Evolutionary conservation across 2,329 filamentous ascomycete genomes (phyloP), one percentile per base, ranked within the genome.

Genomic region (Penicillium hordei): DNA sequence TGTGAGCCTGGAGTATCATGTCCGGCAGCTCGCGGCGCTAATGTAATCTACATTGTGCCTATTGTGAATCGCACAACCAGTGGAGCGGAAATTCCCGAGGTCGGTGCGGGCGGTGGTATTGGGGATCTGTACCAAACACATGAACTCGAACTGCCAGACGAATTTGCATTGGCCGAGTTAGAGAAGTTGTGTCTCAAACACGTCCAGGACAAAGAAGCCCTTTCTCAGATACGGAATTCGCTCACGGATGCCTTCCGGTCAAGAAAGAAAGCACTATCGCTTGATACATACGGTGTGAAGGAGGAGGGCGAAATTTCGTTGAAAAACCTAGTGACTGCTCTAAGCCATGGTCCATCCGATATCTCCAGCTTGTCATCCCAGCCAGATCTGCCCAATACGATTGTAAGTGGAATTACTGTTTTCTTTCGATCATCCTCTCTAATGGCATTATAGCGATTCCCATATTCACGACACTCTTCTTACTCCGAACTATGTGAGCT

Each of bases 401-500:
- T 77, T 49, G 74, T 77, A 62, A 58, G 73, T 66, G 1, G 17
- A n/a, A n/a, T 25, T 27, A 23, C 4, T 21, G 3, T n/a, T 53
- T 33, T 5, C 5, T 9, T 27, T 21, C 9, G 6, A 12, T 7
- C 3, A 25, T 44, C 3, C 5, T 12, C 25, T 27, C 63, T 68
- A 46, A 66, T 39, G 12, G 4, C 13, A 3, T n/a, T 15, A 34
- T 44, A 77, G 78, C 80, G 77, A 21, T 97, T 96, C 64, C 90
- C 93, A 0, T 97, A 93, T 69, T 93, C 93, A 0, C 84, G 93
- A 1, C 93, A 97, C 72, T 95, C 93, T 0, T 96, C 91, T 0
- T 93, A 94, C 59, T 78, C 80, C 0, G 93, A 97, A 70, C 82
- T 96, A 3, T 89, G 90, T 61, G 76, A 86, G 52, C 76, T 97